Evolutionary conservation across 106 monocot species (phyloP).

Genomic region (Ottelia alismoides): DNA sequence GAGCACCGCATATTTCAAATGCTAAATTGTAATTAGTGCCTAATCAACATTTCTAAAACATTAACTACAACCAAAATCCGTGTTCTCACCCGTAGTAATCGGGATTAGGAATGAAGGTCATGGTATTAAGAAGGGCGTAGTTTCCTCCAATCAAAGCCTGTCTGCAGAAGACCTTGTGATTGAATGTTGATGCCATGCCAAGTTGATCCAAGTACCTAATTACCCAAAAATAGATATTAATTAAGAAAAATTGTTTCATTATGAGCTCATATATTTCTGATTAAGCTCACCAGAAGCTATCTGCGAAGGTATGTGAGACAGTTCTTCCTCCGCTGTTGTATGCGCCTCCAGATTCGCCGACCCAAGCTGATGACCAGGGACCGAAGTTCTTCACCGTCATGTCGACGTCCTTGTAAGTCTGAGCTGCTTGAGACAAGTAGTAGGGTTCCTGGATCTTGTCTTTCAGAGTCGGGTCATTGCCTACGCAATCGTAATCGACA

Average conservation of each 20-base stretch:
- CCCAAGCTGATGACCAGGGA: conserved; percentile 92
- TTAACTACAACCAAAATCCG: not conserved
- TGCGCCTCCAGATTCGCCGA: conserved; percentile 90
- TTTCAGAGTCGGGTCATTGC: conserved; percentile 48
- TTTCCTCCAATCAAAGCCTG: conserved; percentile 82
- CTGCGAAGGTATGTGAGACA: conserved; percentile 66
- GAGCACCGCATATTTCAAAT: too few species aligned
- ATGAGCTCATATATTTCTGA: too few species aligned
- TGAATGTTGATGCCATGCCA: conserved; percentile 71
- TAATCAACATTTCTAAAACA: too few species aligned
- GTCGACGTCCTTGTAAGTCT: conserved; percentile 57
- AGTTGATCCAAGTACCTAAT: conserved; percentile 94
- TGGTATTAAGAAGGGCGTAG: conserved; percentile 73
- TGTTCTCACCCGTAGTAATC: conserved; percentile 75
- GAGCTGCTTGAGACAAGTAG: conserved; percentile 32
- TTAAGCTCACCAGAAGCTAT: conserved; percentile 95
- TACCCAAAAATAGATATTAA: too few species aligned
- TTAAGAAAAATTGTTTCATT: too few species aligned
- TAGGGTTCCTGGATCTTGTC: conserved; percentile 50
- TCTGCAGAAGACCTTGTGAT: conserved; percentile 58
- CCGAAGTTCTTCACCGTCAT: conserved; percentile 54
- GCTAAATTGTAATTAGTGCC: too few species aligned
- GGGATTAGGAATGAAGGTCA: conserved; percentile 79
- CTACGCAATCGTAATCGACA: too few species aligned
- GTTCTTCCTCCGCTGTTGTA: conserved; percentile 71